These are phyloP conservation scores for Butyriboletus regius DNA, from an alignment of 1,284 basidiomycete genomes.

Conservation along the genomic window DNA sequence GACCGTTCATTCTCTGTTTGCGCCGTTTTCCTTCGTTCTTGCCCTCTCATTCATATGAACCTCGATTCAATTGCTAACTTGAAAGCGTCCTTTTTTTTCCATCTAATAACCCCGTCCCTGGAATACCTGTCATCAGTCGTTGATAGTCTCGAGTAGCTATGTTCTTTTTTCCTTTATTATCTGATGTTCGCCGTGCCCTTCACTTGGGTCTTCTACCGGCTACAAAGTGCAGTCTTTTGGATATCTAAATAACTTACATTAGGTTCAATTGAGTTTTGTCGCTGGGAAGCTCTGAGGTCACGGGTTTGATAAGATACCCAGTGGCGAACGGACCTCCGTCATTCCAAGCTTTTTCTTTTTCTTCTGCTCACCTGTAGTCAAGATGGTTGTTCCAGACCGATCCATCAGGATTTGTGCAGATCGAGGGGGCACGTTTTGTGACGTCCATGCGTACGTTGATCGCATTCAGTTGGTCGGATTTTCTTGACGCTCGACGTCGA, in stretches of 20 bases:
- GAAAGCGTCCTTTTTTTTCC: background rate
- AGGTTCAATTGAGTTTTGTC: background rate
- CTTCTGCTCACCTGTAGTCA: background rate
- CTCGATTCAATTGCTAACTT: constrained; percentile 16
- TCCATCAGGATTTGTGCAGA: constrained; percentile 52
- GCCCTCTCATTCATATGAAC: constrained; percentile 3
- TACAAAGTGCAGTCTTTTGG: constrained; percentile 21
- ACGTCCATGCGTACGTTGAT: constrained; percentile 61
- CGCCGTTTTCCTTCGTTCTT: background rate
- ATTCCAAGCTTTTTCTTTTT: background rate
- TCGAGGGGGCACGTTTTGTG: constrained; percentile 73
- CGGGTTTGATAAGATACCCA: constrained; percentile 10
- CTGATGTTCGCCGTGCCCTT: background rate
- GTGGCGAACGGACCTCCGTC: background rate
- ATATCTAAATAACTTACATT: constrained; percentile 12
- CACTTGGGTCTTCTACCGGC: constrained; percentile 7
- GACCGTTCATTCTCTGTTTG: constrained; percentile 6
- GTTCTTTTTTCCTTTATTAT: constrained; percentile 18
- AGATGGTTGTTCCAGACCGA: constrained; percentile 46
- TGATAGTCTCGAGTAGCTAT: constrained; percentile 21
- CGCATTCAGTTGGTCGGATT: background rate
- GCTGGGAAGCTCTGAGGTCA: constrained; percentile 5
- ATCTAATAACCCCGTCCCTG: constrained; percentile 18
- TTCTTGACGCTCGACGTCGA: background rate
- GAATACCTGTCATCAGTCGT: constrained; percentile 22